Percentiles rank a stretch among this genome's conserved stretches.
Conservation (phyloP, 1,284 basidiomycete genomes). For the Tylopilus sp. region DNA sequence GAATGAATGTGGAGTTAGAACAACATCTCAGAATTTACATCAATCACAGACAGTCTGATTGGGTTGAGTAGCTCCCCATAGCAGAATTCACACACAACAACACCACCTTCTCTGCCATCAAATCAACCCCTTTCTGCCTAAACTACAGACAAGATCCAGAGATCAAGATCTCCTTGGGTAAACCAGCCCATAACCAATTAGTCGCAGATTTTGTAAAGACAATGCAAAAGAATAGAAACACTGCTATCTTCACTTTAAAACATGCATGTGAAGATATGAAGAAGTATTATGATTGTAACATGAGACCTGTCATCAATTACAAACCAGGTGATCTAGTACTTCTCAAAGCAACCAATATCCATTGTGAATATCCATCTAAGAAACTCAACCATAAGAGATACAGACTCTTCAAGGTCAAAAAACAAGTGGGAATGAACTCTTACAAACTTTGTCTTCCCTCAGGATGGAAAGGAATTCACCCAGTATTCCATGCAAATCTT, state of each 20-base stretch:
- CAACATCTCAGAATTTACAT: too few relatives aligned
- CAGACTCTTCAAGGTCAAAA: neutral
- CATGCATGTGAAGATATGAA: neutral
- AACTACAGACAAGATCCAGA: too few relatives aligned
- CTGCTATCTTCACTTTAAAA: too few relatives aligned
- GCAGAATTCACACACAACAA: constrained; percentile 6
- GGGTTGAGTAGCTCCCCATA: neutral
- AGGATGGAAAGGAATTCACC: too few relatives aligned
- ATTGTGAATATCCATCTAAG: neutral
- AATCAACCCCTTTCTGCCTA: neutral
- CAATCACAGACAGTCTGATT: neutral
- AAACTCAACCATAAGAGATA: neutral
- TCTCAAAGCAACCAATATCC: neutral
- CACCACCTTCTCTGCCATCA: neutral
- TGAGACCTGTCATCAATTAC: accelerated
- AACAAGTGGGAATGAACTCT: too few relatives aligned
- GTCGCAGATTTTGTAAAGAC: too few relatives aligned
- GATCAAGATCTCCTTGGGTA: too few relatives aligned
- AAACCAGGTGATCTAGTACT: neutral
- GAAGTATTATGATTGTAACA: neutral
- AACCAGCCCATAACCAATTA: too few relatives aligned
- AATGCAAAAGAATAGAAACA: too few relatives aligned
- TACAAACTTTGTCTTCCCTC: too few relatives aligned
- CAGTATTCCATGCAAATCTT: too few relatives aligned
- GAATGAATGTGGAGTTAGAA: too few relatives aligned